phyloP scores from a whole-genome alignment of 805 yeast genomes.

The Jamesozyma piceae region DNA sequence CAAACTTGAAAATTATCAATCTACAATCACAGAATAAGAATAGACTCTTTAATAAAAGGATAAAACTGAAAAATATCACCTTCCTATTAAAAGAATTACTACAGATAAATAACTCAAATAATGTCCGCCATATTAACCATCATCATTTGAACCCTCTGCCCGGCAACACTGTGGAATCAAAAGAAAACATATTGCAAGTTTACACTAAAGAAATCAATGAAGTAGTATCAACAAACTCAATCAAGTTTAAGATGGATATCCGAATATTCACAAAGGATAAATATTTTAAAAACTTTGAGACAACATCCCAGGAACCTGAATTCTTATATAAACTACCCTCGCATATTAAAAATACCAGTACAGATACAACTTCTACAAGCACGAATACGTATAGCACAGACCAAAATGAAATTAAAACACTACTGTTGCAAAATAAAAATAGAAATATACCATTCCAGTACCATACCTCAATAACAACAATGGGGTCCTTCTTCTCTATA shows the following conservation, averaged over 20 bases:
- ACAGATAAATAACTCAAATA: constrained; percentile 39
- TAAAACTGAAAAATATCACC: constrained; percentile 37
- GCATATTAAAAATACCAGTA: not conserved
- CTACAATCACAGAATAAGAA: constrained; percentile 7
- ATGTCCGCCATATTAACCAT: constrained; percentile 8
- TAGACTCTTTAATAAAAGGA: constrained; percentile 20
- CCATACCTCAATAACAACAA: constrained; percentile 42
- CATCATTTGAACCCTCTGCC: constrained; percentile 11
- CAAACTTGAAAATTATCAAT: constrained; percentile 26
- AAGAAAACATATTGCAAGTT: constrained; percentile 34
- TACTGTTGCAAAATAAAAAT: constrained; percentile 26
- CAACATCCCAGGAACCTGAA: constrained; percentile 27
- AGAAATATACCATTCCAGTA: constrained; percentile 30
- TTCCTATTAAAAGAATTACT: constrained; percentile 45
- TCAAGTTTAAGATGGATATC: constrained; percentile 19
- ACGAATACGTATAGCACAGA: not conserved
- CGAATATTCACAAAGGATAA: constrained; percentile 24
- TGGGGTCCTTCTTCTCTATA: constrained; percentile 38
- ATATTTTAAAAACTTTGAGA: constrained; percentile 24
- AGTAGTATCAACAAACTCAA: constrained; percentile 23
- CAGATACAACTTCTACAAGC: not conserved
- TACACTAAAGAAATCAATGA: constrained; percentile 22
- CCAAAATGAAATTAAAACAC: constrained; percentile 10
- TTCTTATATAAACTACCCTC: constrained; percentile 16
- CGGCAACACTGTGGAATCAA: constrained; percentile 25